phyloP scores from a whole-genome alignment of 1,284 basidiomycete genomes.

The Volvariella surrecta region DNA sequence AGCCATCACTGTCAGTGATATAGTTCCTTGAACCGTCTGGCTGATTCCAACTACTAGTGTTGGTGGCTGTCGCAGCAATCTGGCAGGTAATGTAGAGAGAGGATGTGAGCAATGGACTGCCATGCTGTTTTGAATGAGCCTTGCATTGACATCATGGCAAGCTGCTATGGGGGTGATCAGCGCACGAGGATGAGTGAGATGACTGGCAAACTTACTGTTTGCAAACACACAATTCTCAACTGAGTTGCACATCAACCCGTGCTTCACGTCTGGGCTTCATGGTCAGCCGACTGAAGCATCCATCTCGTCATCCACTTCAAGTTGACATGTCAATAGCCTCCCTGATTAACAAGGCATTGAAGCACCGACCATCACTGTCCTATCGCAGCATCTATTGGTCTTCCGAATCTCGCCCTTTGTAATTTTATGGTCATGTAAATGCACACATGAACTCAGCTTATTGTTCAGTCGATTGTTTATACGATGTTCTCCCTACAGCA shows the following conservation, averaged over 20 bases:
- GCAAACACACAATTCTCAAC: slow-evolving; percentile 22
- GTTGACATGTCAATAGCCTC: too few species aligned
- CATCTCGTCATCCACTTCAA: too few species aligned
- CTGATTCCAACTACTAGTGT: slow-evolving; percentile 32
- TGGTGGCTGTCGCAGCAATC: slow-evolving; percentile 22
- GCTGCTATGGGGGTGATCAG: slow-evolving; percentile 11
- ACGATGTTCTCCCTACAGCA: too few species aligned
- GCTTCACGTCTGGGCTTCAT: too few species aligned
- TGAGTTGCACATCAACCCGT: slow-evolving; percentile 24
- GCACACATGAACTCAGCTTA: too few species aligned
- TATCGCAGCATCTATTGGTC: too few species aligned
- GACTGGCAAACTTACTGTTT: slow-evolving; percentile 18
- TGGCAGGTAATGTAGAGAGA: slow-evolving; percentile 30
- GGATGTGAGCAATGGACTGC: slow-evolving; percentile 32
- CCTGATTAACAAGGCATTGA: too few species aligned
- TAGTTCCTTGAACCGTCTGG: slow-evolving; percentile 30
- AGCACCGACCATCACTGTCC: too few species aligned
- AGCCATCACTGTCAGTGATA: slow-evolving; percentile 32
- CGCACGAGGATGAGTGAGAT: background rate
- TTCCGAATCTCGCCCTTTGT: too few species aligned
- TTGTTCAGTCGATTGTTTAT: too few species aligned
- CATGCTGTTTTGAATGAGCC: slow-evolving; percentile 16
- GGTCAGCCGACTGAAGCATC: too few species aligned
- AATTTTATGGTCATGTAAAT: too few species aligned
- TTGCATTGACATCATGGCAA: slow-evolving; percentile 20